A percentile compares a stretch with the other conserved stretches of the same genome.
Evolutionary conservation across 371 early-diverging fungal genomes (phyloP).

Genomic region (Basidiobolus heterosporus): DNA sequence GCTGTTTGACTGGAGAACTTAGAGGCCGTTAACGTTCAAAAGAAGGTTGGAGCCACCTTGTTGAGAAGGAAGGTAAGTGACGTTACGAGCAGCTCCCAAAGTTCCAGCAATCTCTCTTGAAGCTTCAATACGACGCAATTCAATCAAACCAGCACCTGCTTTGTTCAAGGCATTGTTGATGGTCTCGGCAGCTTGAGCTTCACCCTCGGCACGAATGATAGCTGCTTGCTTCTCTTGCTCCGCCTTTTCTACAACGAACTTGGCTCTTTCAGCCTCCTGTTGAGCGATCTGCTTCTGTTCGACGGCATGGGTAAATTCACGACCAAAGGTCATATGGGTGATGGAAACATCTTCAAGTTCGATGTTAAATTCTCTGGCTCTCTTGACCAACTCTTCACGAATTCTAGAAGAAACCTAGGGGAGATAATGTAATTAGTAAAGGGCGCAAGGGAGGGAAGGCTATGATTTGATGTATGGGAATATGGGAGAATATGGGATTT

Average conservation of each 20-base stretch:
- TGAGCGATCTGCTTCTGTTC: slow-evolving; percentile 87
- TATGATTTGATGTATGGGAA: too few relatives aligned
- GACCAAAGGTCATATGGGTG: slow-evolving; percentile 92
- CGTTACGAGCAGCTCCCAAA: slow-evolving; percentile 62
- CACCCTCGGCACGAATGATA: slow-evolving; percentile 97
- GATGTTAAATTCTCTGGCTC: slow-evolving; percentile 89
- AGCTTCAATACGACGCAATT: slow-evolving; percentile 94
- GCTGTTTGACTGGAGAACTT: too few relatives aligned
- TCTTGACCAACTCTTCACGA: slow-evolving; percentile 80
- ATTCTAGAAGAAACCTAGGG: slow-evolving; percentile 68
- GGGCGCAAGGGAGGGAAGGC: too few relatives aligned
- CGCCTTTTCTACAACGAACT: slow-evolving; percentile 82
- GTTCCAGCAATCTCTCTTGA: slow-evolving; percentile 91
- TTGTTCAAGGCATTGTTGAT: slow-evolving; percentile 75
- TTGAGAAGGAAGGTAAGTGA: slow-evolving; percentile 77
- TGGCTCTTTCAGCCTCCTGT: slow-evolving; percentile 94
- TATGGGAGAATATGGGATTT: background rate
- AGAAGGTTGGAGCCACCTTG: slow-evolving; percentile 7
- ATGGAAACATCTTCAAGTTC: slow-evolving; percentile 95
- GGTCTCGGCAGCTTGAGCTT: slow-evolving; percentile 79
- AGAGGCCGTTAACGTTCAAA: slow-evolving; percentile 1
- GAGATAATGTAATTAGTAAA: background rate
- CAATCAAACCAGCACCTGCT: slow-evolving; percentile 82
- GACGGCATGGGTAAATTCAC: slow-evolving; percentile 87
- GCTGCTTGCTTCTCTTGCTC: slow-evolving; percentile 95